phyloP scores from a whole-genome alignment of 2,329 filamentous ascomycete genomes.

The Aspergillus luchuensis region DNA sequence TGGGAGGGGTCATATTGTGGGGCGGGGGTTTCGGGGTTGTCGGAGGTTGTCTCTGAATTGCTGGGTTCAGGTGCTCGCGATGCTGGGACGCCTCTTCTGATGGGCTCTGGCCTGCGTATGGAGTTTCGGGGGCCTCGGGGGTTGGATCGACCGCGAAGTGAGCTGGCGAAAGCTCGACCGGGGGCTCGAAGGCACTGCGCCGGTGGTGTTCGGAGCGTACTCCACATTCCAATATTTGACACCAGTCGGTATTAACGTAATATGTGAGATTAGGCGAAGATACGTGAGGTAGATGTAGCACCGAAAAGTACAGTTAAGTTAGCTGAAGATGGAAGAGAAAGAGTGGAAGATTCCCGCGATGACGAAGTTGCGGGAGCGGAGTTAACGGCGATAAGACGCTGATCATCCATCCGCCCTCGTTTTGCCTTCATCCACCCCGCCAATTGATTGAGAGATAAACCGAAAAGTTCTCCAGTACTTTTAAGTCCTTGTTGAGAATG shows the following conservation, averaged over 20 bases:
- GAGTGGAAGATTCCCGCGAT: background rate
- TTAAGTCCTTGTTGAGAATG: background rate
- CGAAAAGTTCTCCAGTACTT: no score
- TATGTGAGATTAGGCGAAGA: background rate
- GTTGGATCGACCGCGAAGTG: slow-evolving; percentile 27
- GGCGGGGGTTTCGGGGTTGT: slow-evolving; percentile 48
- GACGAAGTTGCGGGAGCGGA: background rate
- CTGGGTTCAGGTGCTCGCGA: slow-evolving; percentile 11
- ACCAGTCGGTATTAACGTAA: background rate
- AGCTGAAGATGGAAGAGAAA: background rate
- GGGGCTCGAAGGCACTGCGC: slow-evolving; percentile 23
- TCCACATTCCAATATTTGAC: slow-evolving; percentile 31
- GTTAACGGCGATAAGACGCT: background rate
- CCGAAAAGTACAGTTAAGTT: background rate
- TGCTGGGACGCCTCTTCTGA: slow-evolving; percentile 13
- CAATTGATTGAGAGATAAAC: no score
- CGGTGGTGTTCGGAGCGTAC: slow-evolving; percentile 25
- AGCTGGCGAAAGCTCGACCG: slow-evolving; percentile 30
- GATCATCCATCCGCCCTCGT: background rate
- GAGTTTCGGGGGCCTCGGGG: slow-evolving; percentile 36
- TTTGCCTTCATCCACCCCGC: background rate
- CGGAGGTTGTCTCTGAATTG: slow-evolving; percentile 15
- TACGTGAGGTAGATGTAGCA: background rate
- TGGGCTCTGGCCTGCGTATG: slow-evolving; percentile 29
- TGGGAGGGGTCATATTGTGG: slow-evolving; percentile 45